These are phyloP conservation scores for Discostella stelligera DNA, from an alignment of 352 stramenopile genomes.

Conservation along the genomic window DNA sequence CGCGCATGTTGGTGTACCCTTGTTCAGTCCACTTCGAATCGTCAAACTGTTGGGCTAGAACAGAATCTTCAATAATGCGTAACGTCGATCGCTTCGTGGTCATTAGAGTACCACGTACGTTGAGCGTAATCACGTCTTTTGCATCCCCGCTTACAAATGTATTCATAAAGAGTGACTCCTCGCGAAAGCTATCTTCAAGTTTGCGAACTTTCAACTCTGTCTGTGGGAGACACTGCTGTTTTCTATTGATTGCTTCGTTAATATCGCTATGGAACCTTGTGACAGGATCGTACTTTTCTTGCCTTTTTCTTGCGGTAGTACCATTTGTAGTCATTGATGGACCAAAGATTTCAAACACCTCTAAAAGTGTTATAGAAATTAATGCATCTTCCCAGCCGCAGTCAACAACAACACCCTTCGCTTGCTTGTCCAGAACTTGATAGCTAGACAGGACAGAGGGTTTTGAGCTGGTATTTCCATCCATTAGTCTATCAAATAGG, in stretches of 20 bases:
- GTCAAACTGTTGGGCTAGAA: conserved; percentile 15
- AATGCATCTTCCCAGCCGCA: too few species aligned
- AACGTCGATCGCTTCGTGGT: conserved; percentile 8
- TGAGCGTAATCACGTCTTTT: conserved; percentile 20
- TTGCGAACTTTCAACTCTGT: conserved; percentile 9
- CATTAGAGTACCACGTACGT: conserved; percentile 23
- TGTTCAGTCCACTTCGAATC: conserved; percentile 25
- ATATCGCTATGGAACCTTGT: conserved; percentile 11
- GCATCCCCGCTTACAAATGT: conserved; percentile 13
- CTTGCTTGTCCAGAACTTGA: too few species aligned
- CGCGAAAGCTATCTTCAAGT: conserved; percentile 15
- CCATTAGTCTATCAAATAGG: too few species aligned
- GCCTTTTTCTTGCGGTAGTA: too few species aligned
- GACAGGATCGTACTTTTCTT: too few species aligned
- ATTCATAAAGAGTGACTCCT: conserved; percentile 22
- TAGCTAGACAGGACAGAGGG: too few species aligned
- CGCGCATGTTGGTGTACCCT: conserved; percentile 7
- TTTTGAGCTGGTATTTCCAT: too few species aligned
- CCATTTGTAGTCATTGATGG: not conserved
- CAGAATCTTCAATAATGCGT: conserved; percentile 11
- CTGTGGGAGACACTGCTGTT: conserved; percentile 3
- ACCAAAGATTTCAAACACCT: conserved; percentile 28
- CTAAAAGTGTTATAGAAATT: conserved; percentile 23
- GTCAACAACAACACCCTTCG: too few species aligned
- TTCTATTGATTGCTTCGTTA: conserved; percentile 23